phyloP scores from a whole-genome alignment of 768 basidiomycete genomes.

The Neoboletus subvelutipes region DNA sequence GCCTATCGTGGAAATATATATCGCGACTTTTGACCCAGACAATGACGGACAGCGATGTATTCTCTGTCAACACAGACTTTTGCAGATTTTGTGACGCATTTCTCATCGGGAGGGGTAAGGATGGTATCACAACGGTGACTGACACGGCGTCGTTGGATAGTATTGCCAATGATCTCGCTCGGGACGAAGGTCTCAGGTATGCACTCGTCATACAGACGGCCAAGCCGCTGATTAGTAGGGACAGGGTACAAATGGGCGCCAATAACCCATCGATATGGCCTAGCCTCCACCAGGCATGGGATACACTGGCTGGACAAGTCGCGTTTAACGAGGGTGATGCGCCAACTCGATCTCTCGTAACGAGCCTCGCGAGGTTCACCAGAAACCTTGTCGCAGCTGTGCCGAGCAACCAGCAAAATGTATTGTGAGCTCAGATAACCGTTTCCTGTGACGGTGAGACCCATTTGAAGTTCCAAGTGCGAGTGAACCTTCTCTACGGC shows the following conservation, averaged over 20 bases:
- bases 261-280: slow-evolving; percentile 53
- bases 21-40: neutral
- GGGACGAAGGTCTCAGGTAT: slow-evolving; percentile 38
- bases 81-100: slow-evolving; percentile 44
- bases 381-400: slow-evolving; percentile 82
- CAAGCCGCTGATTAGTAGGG: neutral
- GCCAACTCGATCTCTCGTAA: slow-evolving; percentile 41
- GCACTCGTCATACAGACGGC: neutral
- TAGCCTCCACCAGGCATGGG: slow-evolving; percentile 57
- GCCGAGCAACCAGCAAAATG: slow-evolving; percentile 64
- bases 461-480: slow-evolving; percentile 42
- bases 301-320: slow-evolving; percentile 30
- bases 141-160: slow-evolving; percentile 44
- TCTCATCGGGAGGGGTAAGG: slow-evolving; percentile 29
- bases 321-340: slow-evolving; percentile 34
- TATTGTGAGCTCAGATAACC: slow-evolving; percentile 56
- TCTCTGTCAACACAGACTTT: slow-evolving; percentile 33
- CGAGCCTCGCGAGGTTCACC: slow-evolving; percentile 71
- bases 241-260: slow-evolving; percentile 37
- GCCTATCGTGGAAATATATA: slow-evolving; percentile 8
- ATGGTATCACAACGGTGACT: slow-evolving; percentile 20
- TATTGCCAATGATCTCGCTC: slow-evolving; percentile 51
- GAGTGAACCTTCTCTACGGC: slow-evolving; percentile 69
- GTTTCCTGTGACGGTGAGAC: neutral
- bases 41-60: neutral